Base-by-base conservation (phyloP, 1,284 basidiomycete genomes). In the Stereum hirsutum region DNA sequence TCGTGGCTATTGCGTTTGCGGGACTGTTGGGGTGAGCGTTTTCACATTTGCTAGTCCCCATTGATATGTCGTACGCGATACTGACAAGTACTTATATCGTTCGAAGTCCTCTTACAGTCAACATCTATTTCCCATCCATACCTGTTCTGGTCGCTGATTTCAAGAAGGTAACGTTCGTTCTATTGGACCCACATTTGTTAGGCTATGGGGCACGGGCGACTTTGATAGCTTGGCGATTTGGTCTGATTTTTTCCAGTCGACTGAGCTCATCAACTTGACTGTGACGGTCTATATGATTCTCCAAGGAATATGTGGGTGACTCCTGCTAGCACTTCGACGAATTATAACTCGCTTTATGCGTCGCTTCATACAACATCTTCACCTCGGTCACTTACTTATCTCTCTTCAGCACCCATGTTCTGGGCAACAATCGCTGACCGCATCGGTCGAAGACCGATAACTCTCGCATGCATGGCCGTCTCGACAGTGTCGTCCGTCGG, bases 21-120 rank as follows among this genome's bases (percentile, higher is more conserved):
- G 77, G 68, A 0, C 44, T 82, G 1, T 82, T 82, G 56, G 84
- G 82, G 82, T 71, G n/a, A n/a, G 40, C 52, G 38, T 24, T 5
- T 8, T n/a, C 25, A 23, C 5, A 24, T 34, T n/a, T 20, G 21
- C 23, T 11, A 15, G 42, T 36, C 38, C 25, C 21, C 6, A 23
- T 2, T 6, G 8, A 39, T 27, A 11, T 23, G 33, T 20, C 3
- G 28, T 44, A 28, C 26, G 5, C 46, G 28, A 8, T 8, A 8
- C 28, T n/a, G 28, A 8, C 10, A 8, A 8, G 8, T n/a, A n/a
- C n/a, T n/a, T 8, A n/a, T 8, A 8, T 8, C 25, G 10, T n/a
- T n/a, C n/a, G 15, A 2, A 36, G 34, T 20, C 20, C 34, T 7
- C 20, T 36, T 2, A 15, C 19, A 1, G 19, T 20, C 12, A 36